Evolutionary conservation across 2,329 filamentous ascomycete species (phyloP).

Genomic region (Bipolaris oryzae): DNA sequence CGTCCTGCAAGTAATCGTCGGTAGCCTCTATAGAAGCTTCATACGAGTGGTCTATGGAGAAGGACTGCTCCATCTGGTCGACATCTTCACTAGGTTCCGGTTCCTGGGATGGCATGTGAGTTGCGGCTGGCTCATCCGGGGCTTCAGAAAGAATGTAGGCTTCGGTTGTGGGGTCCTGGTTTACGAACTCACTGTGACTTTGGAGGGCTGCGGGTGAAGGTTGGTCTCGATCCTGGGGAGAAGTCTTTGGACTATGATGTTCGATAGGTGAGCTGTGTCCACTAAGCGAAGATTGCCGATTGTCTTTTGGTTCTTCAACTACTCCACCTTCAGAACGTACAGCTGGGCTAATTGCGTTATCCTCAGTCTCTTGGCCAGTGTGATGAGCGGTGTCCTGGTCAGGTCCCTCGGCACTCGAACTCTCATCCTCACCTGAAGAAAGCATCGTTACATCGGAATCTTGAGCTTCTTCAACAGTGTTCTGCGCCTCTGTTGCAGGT

Average conservation of each 20-base stretch:
- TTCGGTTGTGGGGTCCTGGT: constrained; percentile 14
- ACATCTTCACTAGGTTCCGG: neutral
- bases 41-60: constrained; percentile 3
- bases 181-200: constrained; percentile 17
- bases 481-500: neutral
- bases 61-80: neutral
- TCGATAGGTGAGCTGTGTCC: neutral
- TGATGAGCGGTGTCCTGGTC: neutral
- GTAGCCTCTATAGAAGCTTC: constrained; percentile 14
- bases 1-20: constrained; percentile 15
- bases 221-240: neutral
- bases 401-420: neutral
- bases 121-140: constrained; percentile 1
- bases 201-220: constrained; percentile 5
- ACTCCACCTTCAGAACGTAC: neutral
- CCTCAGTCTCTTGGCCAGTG: neutral
- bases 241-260: neutral
- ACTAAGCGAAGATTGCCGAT: neutral
- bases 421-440: constrained; percentile 15
- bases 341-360: neutral
- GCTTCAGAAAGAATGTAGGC: neutral
- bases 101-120: constrained; percentile 13
- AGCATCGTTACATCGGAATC: constrained; percentile 9
- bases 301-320: constrained; percentile 3
- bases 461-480: neutral